These are phyloP conservation scores for Alternaria ventricosa DNA, from an alignment of 2,329 filamentous ascomycete genomes.

Conservation along the genomic window DNA sequence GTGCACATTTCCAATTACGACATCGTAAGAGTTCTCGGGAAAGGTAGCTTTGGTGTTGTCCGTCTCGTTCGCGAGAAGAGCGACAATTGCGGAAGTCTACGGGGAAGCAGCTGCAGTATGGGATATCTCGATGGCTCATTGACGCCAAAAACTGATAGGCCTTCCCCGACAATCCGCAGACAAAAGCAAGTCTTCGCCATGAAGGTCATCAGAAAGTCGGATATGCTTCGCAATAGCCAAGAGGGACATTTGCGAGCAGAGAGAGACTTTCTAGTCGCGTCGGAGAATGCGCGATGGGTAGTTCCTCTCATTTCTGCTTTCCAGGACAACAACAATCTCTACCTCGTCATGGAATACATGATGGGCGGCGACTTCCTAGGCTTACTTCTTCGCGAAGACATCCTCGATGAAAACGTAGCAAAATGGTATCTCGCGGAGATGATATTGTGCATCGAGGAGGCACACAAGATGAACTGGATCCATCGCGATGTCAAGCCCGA, in stretches of 20 bases:
- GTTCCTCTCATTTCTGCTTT: conserved; percentile 89
- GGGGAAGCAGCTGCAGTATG: conserved; percentile 18
- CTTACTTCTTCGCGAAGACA: conserved; percentile 82
- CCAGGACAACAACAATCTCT: conserved; percentile 82
- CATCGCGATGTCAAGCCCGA: conserved; percentile 97
- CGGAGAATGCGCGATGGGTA: conserved; percentile 88
- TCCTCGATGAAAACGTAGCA: conserved; percentile 77
- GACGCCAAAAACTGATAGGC: not conserved
- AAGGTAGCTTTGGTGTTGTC: conserved; percentile 94
- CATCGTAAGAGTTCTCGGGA: conserved; percentile 80
- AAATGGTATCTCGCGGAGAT: conserved; percentile 94
- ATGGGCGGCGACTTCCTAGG: conserved; percentile 93
- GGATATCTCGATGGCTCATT: conserved; percentile 17
- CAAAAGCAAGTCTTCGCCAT: conserved; percentile 78
- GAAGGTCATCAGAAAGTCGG: conserved; percentile 94
- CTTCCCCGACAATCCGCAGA: conserved; percentile 9
- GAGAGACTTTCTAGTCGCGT: conserved; percentile 87
- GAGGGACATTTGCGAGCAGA: conserved; percentile 92
- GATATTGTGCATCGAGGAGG: conserved; percentile 92
- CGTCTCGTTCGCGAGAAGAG: conserved; percentile 76
- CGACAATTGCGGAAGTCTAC: conserved; percentile 22
- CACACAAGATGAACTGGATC: conserved; percentile 86
- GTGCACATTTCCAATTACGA: conserved; percentile 74
- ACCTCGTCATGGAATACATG: conserved; percentile 98
- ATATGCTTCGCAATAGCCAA: conserved; percentile 89